phyloP scores from a whole-genome alignment of 148 eudicot species.

The Cornus kousa region DNA sequence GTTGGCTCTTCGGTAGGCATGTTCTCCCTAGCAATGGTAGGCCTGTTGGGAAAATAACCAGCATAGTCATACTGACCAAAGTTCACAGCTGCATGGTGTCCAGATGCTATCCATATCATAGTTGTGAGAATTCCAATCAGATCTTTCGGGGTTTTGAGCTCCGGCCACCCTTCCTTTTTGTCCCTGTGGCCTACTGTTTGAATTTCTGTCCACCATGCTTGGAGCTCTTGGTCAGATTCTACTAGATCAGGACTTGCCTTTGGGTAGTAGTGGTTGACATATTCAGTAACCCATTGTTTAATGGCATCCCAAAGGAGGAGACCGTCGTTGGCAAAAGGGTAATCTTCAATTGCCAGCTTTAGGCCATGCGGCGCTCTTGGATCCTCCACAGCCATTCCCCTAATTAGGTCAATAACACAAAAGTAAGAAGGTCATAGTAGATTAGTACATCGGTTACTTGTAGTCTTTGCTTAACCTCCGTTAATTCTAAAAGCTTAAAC shows the following conservation, averaged over 20 bases:
- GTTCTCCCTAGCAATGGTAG: too few relatives aligned
- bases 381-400: slow-evolving; percentile 79
- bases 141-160: slow-evolving; percentile 36
- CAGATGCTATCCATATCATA: slow-evolving; percentile 76
- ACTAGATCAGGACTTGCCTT: slow-evolving; percentile 18
- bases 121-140: slow-evolving; percentile 50
- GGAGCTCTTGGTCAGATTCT: slow-evolving; percentile 56
- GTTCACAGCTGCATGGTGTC: slow-evolving; percentile 17
- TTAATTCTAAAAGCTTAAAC: too few relatives aligned
- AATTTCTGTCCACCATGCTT: slow-evolving; percentile 78
- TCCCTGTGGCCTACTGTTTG: slow-evolving; percentile 62
- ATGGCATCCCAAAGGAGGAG: too few relatives aligned
- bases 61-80: too few relatives aligned
- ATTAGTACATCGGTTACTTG: too few relatives aligned
- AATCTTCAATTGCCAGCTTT: slow-evolving; percentile 65
- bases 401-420: not conserved
- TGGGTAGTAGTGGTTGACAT: slow-evolving; percentile 58
- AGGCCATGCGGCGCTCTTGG: slow-evolving; percentile 59
- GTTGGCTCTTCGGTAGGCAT: slow-evolving; percentile 48
- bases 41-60: too few relatives aligned
- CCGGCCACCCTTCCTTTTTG: slow-evolving; percentile 86
- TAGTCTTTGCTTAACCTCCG: too few relatives aligned
- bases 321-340: slow-evolving; percentile 75
- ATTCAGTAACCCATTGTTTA: slow-evolving; percentile 33
- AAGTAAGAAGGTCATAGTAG: too few relatives aligned